These are phyloP conservation scores for Mrakiaceae sp. DNA, from an alignment of 1,284 basidiomycete genomes.

Conservation along the genomic window DNA sequence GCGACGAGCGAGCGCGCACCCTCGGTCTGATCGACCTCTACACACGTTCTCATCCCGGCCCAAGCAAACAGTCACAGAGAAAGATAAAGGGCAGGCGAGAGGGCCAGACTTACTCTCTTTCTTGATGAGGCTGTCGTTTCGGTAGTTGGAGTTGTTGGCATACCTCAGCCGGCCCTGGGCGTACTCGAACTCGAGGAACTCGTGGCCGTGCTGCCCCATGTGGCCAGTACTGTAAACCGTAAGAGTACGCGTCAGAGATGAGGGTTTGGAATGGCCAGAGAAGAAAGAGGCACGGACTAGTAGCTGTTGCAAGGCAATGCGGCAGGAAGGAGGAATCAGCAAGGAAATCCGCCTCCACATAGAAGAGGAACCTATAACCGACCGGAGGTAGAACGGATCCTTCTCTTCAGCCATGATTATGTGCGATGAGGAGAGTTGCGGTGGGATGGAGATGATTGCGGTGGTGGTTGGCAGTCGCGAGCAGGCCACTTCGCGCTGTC, in stretches of 20 bases:
- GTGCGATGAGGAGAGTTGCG: background rate
- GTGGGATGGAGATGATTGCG: background rate
- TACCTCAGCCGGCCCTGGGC: slow-evolving; percentile 90
- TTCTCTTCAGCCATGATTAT: slow-evolving; percentile 26
- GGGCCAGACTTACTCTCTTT: slow-evolving; percentile 75
- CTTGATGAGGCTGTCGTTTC: slow-evolving; percentile 90
- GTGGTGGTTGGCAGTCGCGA: background rate
- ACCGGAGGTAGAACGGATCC: slow-evolving; percentile 78
- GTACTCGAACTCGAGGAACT: slow-evolving; percentile 98
- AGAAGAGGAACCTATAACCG: slow-evolving; percentile 21
- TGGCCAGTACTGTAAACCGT: slow-evolving; percentile 65
- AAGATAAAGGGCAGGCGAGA: background rate
- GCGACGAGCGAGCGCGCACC: too few relatives aligned
- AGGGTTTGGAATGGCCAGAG: background rate
- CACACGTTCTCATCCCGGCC: too few relatives aligned
- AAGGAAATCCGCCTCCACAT: background rate
- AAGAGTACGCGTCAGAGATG: background rate
- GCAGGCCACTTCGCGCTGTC: too few relatives aligned
- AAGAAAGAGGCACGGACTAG: slow-evolving; percentile 48
- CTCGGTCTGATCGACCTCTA: too few relatives aligned
- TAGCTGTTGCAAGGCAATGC: slow-evolving; percentile 45
- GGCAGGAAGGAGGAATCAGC: background rate
- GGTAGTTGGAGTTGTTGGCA: slow-evolving; percentile 98
- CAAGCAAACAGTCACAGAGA: too few relatives aligned
- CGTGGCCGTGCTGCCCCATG: slow-evolving; percentile 90